These are phyloP conservation scores for Fomitopsis pinicola DNA, from an alignment of 1,284 basidiomycete species.

Conservation along the genomic window DNA sequence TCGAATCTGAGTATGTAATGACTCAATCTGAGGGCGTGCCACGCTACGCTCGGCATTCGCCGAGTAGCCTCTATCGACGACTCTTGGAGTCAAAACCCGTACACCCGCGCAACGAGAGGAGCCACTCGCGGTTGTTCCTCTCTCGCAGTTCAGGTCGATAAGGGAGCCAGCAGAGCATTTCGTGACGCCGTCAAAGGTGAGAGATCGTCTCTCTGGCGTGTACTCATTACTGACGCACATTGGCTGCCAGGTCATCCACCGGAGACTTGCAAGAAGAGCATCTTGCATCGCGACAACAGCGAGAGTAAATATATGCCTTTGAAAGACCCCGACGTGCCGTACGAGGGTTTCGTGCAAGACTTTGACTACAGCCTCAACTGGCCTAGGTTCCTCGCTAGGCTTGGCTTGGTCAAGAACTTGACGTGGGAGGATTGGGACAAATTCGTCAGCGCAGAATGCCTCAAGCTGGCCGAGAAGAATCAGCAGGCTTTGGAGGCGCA, in stretches of 20 bases:
- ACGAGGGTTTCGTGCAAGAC: neutral
- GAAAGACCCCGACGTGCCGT: neutral
- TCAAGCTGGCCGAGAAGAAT: no score
- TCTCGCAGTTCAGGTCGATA: conserved; percentile 9
- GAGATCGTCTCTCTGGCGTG: no score
- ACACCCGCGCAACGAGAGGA: conserved; percentile 2
- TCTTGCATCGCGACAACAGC: conserved; percentile 14
- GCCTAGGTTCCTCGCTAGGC: neutral
- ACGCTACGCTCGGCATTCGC: no score
- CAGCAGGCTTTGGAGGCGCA: no score
- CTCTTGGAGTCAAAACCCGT: no score
- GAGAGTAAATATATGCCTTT: conserved; percentile 8
- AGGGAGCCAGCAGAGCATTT: conserved; percentile 8
- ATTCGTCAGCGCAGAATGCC: neutral
- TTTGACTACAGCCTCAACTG: neutral
- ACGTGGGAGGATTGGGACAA: neutral
- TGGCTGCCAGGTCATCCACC: no score
- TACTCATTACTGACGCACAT: no score
- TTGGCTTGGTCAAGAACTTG: neutral
- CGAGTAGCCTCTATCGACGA: no score
- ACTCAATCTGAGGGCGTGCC: no score
- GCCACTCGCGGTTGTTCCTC: conserved; percentile 11
- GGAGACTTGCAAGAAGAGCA: neutral
- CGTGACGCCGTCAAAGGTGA: neutral
- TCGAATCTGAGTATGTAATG: no score